phyloP scores from a whole-genome alignment of 1,284 basidiomycete species.

The Vanrija sp. region DNA sequence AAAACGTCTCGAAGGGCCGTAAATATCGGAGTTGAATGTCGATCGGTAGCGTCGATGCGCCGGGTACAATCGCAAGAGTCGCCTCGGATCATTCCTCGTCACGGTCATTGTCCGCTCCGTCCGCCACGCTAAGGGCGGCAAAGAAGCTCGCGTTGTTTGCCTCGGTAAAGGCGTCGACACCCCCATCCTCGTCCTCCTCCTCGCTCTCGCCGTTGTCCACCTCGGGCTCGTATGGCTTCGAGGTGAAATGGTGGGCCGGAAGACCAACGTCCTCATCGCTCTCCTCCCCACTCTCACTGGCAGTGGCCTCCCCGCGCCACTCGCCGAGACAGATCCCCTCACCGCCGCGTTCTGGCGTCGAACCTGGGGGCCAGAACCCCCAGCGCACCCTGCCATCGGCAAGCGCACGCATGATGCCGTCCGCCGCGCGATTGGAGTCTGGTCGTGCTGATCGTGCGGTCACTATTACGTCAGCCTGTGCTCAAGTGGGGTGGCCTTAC shows the following conservation, averaged over 20 bases:
- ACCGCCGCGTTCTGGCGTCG: neutral
- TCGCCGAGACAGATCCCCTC: conserved; percentile 10
- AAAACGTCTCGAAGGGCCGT: too few species aligned
- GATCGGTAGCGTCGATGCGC: too few species aligned
- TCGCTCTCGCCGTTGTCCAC: neutral
- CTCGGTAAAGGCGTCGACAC: conserved; percentile 5
- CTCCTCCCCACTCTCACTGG: conserved; percentile 54
- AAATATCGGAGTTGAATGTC: too few species aligned
- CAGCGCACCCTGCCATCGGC: conserved; percentile 75
- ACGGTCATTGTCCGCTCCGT: neutral
- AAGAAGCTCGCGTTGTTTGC: conserved; percentile 15
- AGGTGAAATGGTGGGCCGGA: neutral
- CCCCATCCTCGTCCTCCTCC: conserved; percentile 5
- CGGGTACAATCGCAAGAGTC: too few species aligned
- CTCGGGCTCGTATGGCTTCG: neutral
- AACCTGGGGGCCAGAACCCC: conserved; percentile 70
- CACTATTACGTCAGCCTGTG: conserved; percentile 34
- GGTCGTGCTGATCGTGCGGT: conserved; percentile 85
- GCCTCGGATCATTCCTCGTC: neutral
- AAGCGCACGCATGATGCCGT: conserved; percentile 73
- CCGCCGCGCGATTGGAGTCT: conserved; percentile 84
- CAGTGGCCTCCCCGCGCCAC: too few species aligned
- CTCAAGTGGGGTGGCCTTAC: neutral
- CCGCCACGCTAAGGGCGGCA: conserved; percentile 8
- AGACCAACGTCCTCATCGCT: conserved; percentile 34